Conservation (phyloP, 1,284 basidiomycete species). For the Pholiota adiposa region DNA sequence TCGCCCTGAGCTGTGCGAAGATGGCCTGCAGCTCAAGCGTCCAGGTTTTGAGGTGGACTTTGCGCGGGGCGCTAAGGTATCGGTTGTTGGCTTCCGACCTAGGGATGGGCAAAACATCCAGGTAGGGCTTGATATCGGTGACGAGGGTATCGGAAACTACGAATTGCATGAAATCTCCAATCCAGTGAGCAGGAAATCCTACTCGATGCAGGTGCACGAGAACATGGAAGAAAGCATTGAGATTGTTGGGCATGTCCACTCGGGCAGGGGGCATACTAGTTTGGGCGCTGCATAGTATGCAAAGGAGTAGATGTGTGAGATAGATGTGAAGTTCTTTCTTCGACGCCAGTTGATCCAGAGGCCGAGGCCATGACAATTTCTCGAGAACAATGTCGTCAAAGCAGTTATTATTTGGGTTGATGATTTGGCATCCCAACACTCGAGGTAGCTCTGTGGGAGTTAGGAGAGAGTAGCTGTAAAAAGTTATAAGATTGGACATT, state of each 20-base stretch:
- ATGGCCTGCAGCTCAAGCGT: conserved; percentile 35
- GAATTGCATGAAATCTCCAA: conserved; percentile 36
- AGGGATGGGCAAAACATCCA: conserved; percentile 31
- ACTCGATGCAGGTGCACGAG: conserved; percentile 35
- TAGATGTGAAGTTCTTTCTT: conserved; percentile 35
- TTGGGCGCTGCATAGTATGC: conserved; percentile 29
- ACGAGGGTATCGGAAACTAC: conserved; percentile 32
- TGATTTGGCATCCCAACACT: conserved; percentile 31
- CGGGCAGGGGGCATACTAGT: conserved; percentile 19
- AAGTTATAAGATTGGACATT: not conserved
- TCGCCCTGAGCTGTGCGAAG: conserved; percentile 26
- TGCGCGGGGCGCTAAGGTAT: conserved; percentile 13
- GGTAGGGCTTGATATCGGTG: conserved; percentile 33
- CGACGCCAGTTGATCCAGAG: conserved; percentile 29
- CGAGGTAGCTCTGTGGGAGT: conserved; percentile 28
- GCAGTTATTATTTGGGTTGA: conserved; percentile 19
- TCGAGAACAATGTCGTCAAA: conserved; percentile 27
- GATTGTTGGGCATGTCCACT: conserved; percentile 35
- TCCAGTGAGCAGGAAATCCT: conserved; percentile 41
- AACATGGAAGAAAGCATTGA: conserved; percentile 34
- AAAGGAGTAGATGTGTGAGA: conserved; percentile 37
- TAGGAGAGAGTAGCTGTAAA: conserved; percentile 36
- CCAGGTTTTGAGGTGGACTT: conserved; percentile 36
- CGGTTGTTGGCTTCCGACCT: conserved; percentile 13
- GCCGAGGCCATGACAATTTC: conserved; percentile 24